Evolutionary conservation across 805 yeast genomes (phyloP).

Genomic region (Candida awuae): DNA sequence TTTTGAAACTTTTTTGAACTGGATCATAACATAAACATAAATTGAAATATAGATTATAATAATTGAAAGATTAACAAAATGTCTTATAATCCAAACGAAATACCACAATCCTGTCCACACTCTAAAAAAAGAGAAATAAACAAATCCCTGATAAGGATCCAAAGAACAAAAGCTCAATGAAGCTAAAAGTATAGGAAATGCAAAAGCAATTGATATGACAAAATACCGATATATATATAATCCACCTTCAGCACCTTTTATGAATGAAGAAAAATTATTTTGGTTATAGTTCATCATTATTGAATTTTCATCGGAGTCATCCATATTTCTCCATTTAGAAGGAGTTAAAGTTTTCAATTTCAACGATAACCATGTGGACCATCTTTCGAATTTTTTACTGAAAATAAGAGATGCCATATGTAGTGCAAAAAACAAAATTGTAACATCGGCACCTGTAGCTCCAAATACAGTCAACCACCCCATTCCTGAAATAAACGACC

Average conservation of each 20-base stretch:
- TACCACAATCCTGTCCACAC: conserved; percentile 71
- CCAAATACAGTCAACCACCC: conserved; percentile 79
- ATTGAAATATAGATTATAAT: conserved; percentile 59
- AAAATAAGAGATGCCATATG: conserved; percentile 74
- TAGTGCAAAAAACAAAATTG: conserved; percentile 72
- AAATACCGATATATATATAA: conserved; percentile 48
- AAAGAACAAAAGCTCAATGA: conserved; percentile 44
- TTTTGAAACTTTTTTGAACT: conserved; percentile 40
- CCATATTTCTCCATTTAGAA: no score
- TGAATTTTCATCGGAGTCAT: no score
- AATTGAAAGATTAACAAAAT: conserved; percentile 54
- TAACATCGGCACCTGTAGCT: conserved; percentile 81
- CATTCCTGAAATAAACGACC: conserved; percentile 48
- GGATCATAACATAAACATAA: conserved; percentile 61
- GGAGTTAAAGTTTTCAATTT: no score
- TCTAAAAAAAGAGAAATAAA: conserved; percentile 69
- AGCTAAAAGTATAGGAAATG: conserved; percentile 66
- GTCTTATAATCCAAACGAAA: conserved; percentile 79
- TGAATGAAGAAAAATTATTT: conserved; percentile 4
- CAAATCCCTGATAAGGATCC: conserved; percentile 52
- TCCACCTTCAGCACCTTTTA: conserved; percentile 83
- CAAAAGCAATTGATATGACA: conserved; percentile 50
- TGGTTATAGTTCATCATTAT: background rate
- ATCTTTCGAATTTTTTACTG: conserved; percentile 23
- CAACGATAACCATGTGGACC: no score